phyloP scores from a whole-genome alignment of 2,329 filamentous ascomycete species.

The Cordyceps sp. region DNA sequence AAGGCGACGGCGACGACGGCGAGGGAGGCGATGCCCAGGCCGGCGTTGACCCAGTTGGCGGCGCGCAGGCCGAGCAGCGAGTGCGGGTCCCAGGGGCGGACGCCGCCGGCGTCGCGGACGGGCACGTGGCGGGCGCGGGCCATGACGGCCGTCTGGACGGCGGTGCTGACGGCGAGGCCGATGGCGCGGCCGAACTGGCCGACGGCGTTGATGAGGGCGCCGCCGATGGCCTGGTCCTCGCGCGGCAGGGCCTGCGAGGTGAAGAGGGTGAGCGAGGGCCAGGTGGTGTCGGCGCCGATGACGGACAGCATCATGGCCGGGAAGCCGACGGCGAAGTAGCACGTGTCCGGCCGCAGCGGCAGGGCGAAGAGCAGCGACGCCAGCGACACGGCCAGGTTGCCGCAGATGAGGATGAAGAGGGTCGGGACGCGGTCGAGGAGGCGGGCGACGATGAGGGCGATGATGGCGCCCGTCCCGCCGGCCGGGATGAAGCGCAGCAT shows the following conservation, averaged over 20 bases:
- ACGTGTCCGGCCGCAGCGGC: constrained; percentile 41
- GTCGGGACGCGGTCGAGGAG: constrained; percentile 42
- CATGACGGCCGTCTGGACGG: constrained; percentile 46
- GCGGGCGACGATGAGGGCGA: constrained; percentile 36
- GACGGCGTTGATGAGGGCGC: constrained; percentile 49
- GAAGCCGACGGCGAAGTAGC: constrained; percentile 52
- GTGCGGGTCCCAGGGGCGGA: constrained; percentile 24
- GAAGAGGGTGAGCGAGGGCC: constrained; percentile 49
- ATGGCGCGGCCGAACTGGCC: constrained; percentile 49
- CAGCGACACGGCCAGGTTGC: constrained; percentile 36
- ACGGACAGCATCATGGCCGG: constrained; percentile 50
- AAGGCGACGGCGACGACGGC: constrained; percentile 29
- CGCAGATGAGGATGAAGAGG: constrained; percentile 38
- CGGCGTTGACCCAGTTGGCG: constrained; percentile 35
- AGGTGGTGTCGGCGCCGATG: constrained; percentile 49
- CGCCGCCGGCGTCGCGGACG: constrained; percentile 25
- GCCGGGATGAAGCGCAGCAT: constrained; percentile 54
- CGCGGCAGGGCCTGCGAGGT: constrained; percentile 43
- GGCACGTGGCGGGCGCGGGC: constrained; percentile 25
- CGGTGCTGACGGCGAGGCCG: constrained; percentile 48
- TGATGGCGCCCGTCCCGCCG: constrained; percentile 40
- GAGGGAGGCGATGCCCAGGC: constrained; percentile 24
- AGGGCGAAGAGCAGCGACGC: constrained; percentile 45
- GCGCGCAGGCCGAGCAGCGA: constrained; percentile 31
- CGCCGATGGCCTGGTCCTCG: constrained; percentile 50